Base-by-base conservation (phyloP, 345 rosid species). In the Hirschfeldia incana region DNA sequence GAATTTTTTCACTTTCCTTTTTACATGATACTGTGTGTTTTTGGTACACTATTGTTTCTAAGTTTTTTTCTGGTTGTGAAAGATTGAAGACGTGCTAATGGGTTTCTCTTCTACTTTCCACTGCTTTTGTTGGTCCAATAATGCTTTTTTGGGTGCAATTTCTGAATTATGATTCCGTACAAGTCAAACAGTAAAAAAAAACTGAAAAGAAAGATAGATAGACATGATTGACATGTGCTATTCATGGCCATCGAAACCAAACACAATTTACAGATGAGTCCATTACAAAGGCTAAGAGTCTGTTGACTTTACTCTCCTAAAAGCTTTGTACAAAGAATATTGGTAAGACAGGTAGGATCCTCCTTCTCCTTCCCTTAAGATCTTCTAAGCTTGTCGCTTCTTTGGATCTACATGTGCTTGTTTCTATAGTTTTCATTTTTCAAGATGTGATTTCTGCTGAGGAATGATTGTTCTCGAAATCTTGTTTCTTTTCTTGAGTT, bases 251-350 rank as follows among this genome's bases (percentile, higher is more conserved):
- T 9, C 51, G 69, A 66, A 37, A 65, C 70, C 32, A 15, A 61
- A 27, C 39, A 42, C 68, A 15, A 42, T 36, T 28, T 53, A 76
- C 80, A 42, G 63, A 76, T 8, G 65, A 27, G 80, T 61, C 69
- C 29, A 10, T 34, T 34, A 17, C n/a, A 13, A 34, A 69, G 53
- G 46, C n/a, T 33, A 69, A 26, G 69, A 21, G 46, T 53, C 59
- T 53, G 59, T 53, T 15, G 53, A 51, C 58, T 51, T 49, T 46
- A 46, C 15, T 12, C 53, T 46, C 53, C 15, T 12, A 46, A 8
- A 15, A 3, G 12, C 2, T 10, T 46, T 46, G 6, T 46, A 5
- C 58, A 51, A 21, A 51, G 2, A 13, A 51, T 21, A 4, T 51
- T 53, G 59, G 59, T 17, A 49, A 49, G 57, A n/a, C 57, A 53